Base-by-base conservation (phyloP, 2,329 filamentous ascomycete species). In the Neofusicoccum sp. region DNA sequence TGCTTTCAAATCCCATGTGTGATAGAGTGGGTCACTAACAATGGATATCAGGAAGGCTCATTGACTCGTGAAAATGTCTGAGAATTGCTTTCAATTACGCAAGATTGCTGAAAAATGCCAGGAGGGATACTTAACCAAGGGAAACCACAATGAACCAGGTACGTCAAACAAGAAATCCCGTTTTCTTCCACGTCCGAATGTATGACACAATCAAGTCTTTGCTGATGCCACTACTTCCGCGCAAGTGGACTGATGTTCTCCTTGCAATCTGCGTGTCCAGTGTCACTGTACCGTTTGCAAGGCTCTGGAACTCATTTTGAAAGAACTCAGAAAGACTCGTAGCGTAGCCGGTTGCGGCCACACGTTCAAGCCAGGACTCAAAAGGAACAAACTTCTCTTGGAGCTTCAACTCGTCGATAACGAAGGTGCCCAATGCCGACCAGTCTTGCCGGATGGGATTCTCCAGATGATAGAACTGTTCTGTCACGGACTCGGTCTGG, bases 381-480 rank as follows among this genome's bases (percentile, higher is more conserved):
- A 33, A 56, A 1, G 52, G 52, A 16, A 44, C 12, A n/a, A 12
- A 6, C 14, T 34, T 22, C 28, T 44, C 28, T 2, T 34, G 2
- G 7, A 56, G 29, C n/a, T 16, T 6, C 29, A 56, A n/a, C 39
- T 44, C 52, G 2, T 33, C 3, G 2, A 9, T 29, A 7, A 45
- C 39, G 14, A 33, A 33, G 7, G 28, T 29, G 6, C 28, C 29
- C 28, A 56, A 16, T 1, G 14, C 39, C 2, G 7, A 4, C 56
- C 63, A 61, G 2, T 59, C 34, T 31, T 66, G 65, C 8, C 65
- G 22, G 4, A 65, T 28, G 6, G 65, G 65, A 52, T 65, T 66
- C 28, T 66, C 65, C 6, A 66, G 8, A 33, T 66, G 65, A 29
- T 62, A 66, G 11, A 64, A 4, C 7, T 12, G 6, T 12, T 43